Evolutionary conservation across 2,329 filamentous ascomycete species (phyloP).

Genomic region (Xylariaceae sp.): DNA sequence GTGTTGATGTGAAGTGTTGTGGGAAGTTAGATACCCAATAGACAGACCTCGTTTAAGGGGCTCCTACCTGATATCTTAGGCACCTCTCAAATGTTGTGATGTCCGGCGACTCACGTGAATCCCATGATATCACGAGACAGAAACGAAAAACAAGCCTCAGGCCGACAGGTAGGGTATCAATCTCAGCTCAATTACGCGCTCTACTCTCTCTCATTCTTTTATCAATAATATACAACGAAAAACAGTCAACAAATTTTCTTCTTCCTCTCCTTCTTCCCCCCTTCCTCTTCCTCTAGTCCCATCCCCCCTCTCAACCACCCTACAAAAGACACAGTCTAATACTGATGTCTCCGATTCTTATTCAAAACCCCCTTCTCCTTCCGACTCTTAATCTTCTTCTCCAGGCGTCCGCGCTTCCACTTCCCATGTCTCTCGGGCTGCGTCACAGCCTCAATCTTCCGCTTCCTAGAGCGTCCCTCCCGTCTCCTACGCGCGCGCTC

Average conservation of each 20-base stretch:
- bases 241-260: not conserved
- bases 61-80: too few species aligned
- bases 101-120: not conserved
- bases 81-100: too few species aligned
- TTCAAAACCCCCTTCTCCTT: conserved; percentile 73
- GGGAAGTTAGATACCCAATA: too few species aligned
- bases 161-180: not conserved
- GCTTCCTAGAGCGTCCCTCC: conserved; percentile 71
- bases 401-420: conserved; percentile 77
- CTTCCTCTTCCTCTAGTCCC: too few species aligned
- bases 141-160: not conserved
- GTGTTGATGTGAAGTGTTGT: too few species aligned
- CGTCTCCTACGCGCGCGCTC: conserved; percentile 66
- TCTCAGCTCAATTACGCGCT: not conserved
- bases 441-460: conserved; percentile 80
- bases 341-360: conserved; percentile 65
- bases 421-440: conserved; percentile 72
- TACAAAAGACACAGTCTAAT: too few species aligned
- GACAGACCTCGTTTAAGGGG: too few species aligned
- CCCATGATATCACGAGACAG: not conserved
- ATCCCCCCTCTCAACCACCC: too few species aligned
- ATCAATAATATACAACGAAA: not conserved
- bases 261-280: not conserved
- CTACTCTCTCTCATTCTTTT: not conserved
- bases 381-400: conserved; percentile 75